Base-by-base conservation (phyloP, 2,329 filamentous ascomycete species). In the Dothistroma septosporum region DNA sequence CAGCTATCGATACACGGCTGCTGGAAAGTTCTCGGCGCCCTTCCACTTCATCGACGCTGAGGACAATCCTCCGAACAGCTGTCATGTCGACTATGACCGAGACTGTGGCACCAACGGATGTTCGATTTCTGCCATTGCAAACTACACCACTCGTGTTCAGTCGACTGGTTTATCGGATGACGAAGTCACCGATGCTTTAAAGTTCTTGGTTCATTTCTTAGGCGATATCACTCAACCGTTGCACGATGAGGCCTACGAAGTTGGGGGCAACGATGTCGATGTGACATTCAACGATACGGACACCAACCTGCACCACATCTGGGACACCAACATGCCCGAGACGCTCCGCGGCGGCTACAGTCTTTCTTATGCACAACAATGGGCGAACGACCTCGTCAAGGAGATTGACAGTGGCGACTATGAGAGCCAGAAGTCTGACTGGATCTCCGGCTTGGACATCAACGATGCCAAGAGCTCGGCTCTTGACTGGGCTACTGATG, bases 141-240 rank as follows among this genome's bases (percentile, higher is more conserved):
- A 85, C 67, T 80, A 82, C 65, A 80, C 76, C 16, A 72, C 68
- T 11, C 75, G 75, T 37, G 76, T 77, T 0, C 68, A 72, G n/a
- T 63, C 70, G 52, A 67, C 49, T 48, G 58, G 59, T 22, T 59
- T 78, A 37, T 64, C 32, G 6, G 33, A 55, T 24, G 12, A 24
- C 21, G 53, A 59, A 65, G 71, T 73, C 44, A 75, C 76, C 60
- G 76, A 78, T 53, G 80, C 80, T 0, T 68, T 84, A 21, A 76
- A 77, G 59, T 83, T 80, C 72, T 70, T 84, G 57, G 73, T 84
- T 22, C 81, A 76, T 58, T 82, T 83, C 68, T 76, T 94, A 11
- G 84, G 90, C 59, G 91, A 96, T 72, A 70, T 72, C 56, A 63
- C 66, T 0, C 91, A 92, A 70, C 89, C 88, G 0, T 77, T 95